Percentiles rank a stretch among this genome's conserved stretches.
These are phyloP conservation scores for Globisporangium radiosum DNA, from an alignment of 352 stramenopile genomes.

Conservation along the genomic window DNA sequence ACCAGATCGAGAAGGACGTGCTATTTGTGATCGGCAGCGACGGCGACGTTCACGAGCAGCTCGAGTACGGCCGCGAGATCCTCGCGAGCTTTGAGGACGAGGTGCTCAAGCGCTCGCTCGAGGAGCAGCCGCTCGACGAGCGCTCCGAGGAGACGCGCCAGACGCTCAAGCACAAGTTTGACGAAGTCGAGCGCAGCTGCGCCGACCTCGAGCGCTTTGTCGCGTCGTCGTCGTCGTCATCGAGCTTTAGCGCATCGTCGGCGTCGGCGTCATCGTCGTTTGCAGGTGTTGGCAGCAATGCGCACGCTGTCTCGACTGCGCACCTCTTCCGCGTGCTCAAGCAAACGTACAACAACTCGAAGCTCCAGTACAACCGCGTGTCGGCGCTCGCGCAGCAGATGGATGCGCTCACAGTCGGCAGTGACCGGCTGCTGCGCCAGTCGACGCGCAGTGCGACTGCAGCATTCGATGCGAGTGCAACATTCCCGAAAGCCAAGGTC, in stretches of 20 bases:
- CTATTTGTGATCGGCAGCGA: slow-evolving; percentile 76
- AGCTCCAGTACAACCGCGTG: slow-evolving; percentile 66
- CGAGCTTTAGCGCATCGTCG: no score
- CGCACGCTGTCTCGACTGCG: slow-evolving; percentile 20
- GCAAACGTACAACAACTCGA: slow-evolving; percentile 70
- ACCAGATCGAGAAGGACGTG: slow-evolving; percentile 63
- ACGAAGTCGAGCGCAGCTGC: slow-evolving; percentile 46
- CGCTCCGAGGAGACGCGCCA: slow-evolving; percentile 50
- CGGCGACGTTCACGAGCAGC: slow-evolving; percentile 66
- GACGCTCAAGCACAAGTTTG: slow-evolving; percentile 39
- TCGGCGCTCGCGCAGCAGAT: slow-evolving; percentile 44
- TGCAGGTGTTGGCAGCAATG: slow-evolving; percentile 1
- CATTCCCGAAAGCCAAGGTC: slow-evolving; percentile 26
- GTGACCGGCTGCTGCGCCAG: slow-evolving; percentile 16
- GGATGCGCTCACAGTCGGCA: slow-evolving; percentile 40
- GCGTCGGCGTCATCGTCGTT: not conserved
- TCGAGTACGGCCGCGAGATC: slow-evolving; percentile 65
- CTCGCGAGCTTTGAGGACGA: slow-evolving; percentile 65
- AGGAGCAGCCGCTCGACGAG: slow-evolving; percentile 64
- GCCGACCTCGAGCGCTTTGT: slow-evolving; percentile 44
- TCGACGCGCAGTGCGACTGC: slow-evolving; percentile 15
- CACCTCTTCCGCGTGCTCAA: slow-evolving; percentile 67
- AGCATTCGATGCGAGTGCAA: slow-evolving; percentile 12
- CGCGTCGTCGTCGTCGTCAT: no score
- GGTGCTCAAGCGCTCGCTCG: slow-evolving; percentile 44